Evolutionary conservation across 2,329 filamentous ascomycete genomes (phyloP), one percentile per base, ranked within the genome.

Genomic region (Eutypella sp.): DNA sequence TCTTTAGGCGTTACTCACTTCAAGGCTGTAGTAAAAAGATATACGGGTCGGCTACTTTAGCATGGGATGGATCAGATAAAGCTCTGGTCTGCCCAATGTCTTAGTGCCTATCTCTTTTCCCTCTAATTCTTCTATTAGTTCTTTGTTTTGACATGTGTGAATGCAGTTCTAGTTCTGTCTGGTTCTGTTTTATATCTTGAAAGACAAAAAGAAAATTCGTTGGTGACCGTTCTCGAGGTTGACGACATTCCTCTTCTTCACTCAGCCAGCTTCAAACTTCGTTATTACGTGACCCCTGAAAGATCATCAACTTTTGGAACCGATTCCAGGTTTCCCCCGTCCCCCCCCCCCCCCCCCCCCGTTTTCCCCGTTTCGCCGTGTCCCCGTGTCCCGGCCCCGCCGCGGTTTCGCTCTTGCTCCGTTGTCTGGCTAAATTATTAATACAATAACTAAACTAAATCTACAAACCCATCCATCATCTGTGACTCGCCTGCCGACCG

Each of bases 401-500:
- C 25, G 24, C 18, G 25, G n/a, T n/a, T n/a, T n/a, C 16, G 23
- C 36, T 33, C 36, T n/a, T n/a, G n/a, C n/a, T 25, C 18, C 9
- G 20, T 39, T 23, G 36, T 39, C 36, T 24, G 36, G 52, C 52
- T 55, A 55, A 55, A 55, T 55, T 44, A 6, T n/a, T 22, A 39
- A 3, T 22, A 22, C 36, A 22, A 39, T 20, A 39, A 22, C 36
- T 22, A 10, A 20, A 10, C 19, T 39, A 13, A 23, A 33, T n/a
- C 11, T 33, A n/a, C 13, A 6, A 15, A 15, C 5, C 29, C 29
- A 33, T 33, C 29, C 19, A 22, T n/a, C 31, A 34, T 34, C 31
- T n/a, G 8, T 16, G 31, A 11, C 19, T 37, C 11, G 18, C 37
- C 33, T 44, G 33, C 42, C 44, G 22, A 41, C 38, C 34, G 39